These are phyloP conservation scores for Aphanomyces stellatus DNA, from an alignment of 352 stramenopile genomes.

Conservation along the genomic window DNA sequence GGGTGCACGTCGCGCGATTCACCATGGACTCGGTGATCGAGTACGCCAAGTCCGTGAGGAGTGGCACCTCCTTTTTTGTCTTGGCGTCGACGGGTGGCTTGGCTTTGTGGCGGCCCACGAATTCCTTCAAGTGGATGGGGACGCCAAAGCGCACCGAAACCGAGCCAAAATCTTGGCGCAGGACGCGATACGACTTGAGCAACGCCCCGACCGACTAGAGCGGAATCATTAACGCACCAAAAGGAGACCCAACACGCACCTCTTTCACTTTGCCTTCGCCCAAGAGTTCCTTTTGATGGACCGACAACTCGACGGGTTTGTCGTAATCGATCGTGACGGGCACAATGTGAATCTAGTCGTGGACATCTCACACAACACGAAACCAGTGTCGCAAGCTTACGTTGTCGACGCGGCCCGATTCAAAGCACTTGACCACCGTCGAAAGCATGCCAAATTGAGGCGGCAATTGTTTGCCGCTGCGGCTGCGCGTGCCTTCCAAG, in stretches of 20 bases:
- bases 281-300: conserved; percentile 75
- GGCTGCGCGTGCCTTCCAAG: conserved; percentile 74
- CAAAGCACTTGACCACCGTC: conserved; percentile 60
- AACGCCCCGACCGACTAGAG: conserved; percentile 49
- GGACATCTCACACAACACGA: background rate
- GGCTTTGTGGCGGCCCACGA: conserved; percentile 19
- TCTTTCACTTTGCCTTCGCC: conserved; percentile 76
- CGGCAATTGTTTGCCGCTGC: conserved; percentile 72
- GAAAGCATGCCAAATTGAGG: conserved; percentile 74
- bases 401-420: conserved; percentile 62
- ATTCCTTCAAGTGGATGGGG: conserved; percentile 56
- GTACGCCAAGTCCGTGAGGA: conserved; percentile 63
- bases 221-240: background rate
- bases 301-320: conserved; percentile 67
- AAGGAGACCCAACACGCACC: conserved; percentile 21
- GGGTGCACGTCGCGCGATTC: conserved; percentile 50
- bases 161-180: conserved; percentile 74
- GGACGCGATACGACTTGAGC: conserved; percentile 53
- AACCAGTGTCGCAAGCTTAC: conserved; percentile 28
- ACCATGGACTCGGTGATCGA: conserved; percentile 68
- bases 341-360: conserved; percentile 58
- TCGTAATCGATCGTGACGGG: conserved; percentile 83
- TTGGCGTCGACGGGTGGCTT: background rate
- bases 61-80: conserved; percentile 23
- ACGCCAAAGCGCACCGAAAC: conserved; percentile 69